Evolutionary conservation across 2,329 filamentous ascomycete genomes (phyloP), one percentile per base, ranked within the genome.

Genomic region (Trichoderma afroharzianum): DNA sequence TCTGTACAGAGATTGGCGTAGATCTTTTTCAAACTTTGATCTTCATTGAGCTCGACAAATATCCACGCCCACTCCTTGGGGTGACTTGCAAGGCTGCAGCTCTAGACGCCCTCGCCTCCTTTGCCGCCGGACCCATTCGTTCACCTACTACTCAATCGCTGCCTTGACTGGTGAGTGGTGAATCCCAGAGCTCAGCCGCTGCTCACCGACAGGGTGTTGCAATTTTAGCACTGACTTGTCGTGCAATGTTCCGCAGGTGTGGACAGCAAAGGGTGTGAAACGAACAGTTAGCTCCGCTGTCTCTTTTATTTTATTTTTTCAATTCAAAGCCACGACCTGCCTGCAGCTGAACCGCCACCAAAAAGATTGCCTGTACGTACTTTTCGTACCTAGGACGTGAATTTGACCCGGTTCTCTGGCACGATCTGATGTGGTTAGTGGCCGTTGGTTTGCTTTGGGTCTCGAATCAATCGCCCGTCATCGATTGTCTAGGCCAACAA

Each of bases 221-320:
- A 50, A 69, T 69, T 71, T 59, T 28, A 26, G 30, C 26, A 57
- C 64, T 69, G 70, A 68, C 64, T 59, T 68, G 28, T 39, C 24
- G 57, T 61, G 39, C 30, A 71, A 71, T 61, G 63, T 50, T 68
- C 47, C 14, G 70, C 63, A 71, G 70, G 39, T 58, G 68, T 71
- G 68, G 43, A 36, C 33, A 58, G 9, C 33, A 71, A 66, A 64
- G 61, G 68, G 62, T 53, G 50, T 63, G 61, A 71, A 59, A 57
- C 61, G 28, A 64, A 57, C 59, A 18, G 66, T 64, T 71, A 58
- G 62, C 68, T 59, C 50, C 50, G 61, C 33, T 47, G 53, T 57
- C 32, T n/a, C 62, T 36, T 53, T 53, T 12, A 21, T 32, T 64
- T 64, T 71, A n/a, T 63, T n/a, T 53, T 63, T 24, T 7, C 14